Evolutionary conservation across 352 stramenopile species (phyloP).

Genomic region (Globisporangium lucens): DNA sequence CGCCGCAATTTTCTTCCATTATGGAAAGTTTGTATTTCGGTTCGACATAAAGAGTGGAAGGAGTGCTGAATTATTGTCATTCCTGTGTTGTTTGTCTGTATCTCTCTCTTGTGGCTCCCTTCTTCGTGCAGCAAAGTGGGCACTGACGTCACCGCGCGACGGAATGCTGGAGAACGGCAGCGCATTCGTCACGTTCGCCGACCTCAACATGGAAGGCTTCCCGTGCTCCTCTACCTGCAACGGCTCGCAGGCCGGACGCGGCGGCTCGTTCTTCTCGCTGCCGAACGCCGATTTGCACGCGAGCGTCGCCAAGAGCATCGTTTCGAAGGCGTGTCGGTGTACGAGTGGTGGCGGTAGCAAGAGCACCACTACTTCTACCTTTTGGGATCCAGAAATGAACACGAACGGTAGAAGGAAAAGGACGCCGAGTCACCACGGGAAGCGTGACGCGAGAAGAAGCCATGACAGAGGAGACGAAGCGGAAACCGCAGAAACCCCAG

Average conservation of each 20-base stretch:
- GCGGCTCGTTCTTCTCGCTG: conserved; percentile 69
- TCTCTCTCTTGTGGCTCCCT: not conserved
- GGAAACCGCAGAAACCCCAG: not conserved
- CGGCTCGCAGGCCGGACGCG: conserved; percentile 70
- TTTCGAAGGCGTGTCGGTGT: conserved; percentile 50
- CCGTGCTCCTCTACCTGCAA: conserved; percentile 69
- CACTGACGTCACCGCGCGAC: conserved; percentile 49
- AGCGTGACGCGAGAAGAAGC: conserved; percentile 1
- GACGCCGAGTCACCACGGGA: not conserved
- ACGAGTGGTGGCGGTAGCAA: not conserved
- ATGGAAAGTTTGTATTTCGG: conserved; percentile 1
- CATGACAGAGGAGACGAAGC: not conserved
- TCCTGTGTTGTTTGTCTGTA: not conserved
- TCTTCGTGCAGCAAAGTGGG: conserved; percentile 54
- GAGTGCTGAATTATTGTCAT: not conserved
- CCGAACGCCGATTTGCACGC: conserved; percentile 36
- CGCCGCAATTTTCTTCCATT: not conserved
- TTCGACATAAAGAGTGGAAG: not conserved
- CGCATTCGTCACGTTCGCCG: conserved; percentile 55
- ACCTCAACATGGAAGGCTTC: conserved; percentile 84
- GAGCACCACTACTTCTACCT: not conserved
- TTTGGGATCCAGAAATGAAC: not conserved
- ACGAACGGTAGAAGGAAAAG: not conserved
- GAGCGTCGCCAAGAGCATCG: conserved; percentile 40
- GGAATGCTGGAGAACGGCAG: conserved; percentile 13